These are phyloP conservation scores for Podosphaera xanthii DNA, from an alignment of 2,329 filamentous ascomycete species.

Conservation along the genomic window DNA sequence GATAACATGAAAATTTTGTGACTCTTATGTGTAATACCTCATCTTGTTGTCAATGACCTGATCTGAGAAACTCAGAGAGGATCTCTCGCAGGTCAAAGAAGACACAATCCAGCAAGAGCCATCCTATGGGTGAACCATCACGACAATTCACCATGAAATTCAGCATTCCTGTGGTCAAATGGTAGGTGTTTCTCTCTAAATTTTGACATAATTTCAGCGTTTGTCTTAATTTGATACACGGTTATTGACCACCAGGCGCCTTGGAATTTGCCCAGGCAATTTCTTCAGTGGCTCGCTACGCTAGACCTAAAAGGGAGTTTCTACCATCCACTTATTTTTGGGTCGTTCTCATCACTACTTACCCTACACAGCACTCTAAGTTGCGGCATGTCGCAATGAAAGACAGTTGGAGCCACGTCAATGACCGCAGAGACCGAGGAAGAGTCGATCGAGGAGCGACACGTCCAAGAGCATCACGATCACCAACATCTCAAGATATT, in stretches of 20 bases:
- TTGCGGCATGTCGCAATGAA: conserved; percentile 21
- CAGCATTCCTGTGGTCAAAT: neutral
- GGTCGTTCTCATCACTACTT: neutral
- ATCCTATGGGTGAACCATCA: neutral
- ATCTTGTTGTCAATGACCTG: neutral
- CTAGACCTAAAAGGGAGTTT: neutral
- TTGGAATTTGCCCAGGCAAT: neutral
- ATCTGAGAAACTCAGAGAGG: neutral
- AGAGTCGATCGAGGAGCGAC: conserved; percentile 19
- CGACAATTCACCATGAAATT: neutral
- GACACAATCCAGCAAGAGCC: neutral
- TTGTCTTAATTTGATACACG: neutral
- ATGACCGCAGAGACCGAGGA: conserved; percentile 21
- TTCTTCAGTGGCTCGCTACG: conserved; percentile 1
- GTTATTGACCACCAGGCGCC: neutral
- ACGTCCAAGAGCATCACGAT: conserved; percentile 17
- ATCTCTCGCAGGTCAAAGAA: neutral
- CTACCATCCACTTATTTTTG: conserved; percentile 1
- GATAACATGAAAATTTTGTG: conserved; percentile 2
- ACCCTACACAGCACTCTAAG: conserved; percentile 8
- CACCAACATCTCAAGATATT: conserved; percentile 16
- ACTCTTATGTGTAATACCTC: conserved; percentile 2
- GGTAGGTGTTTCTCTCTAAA: neutral
- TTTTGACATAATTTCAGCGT: neutral
- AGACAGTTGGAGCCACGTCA: conserved; percentile 20